Base-by-base conservation (phyloP, 345 rosid species). In the Citrus mangshanensis region DNA sequence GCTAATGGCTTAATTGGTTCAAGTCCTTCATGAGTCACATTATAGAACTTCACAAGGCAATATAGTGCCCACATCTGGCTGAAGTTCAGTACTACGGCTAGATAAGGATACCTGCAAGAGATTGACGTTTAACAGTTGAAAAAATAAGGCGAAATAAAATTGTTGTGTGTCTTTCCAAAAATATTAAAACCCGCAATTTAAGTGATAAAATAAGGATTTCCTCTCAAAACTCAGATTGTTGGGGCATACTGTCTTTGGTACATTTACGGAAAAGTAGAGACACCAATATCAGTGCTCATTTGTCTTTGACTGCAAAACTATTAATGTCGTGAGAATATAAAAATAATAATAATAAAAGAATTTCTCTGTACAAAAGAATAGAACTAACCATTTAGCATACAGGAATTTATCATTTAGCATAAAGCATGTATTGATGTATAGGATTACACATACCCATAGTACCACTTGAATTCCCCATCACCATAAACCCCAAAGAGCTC, bases 41-140 rank as follows among this genome's bases (percentile, higher is more conserved):
- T 88, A 76, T 92, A 95, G 92, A 95, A 93, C 88, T 92, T 95
- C 51, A 95, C 89, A 7, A 95, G 89, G 89, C 98, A 93, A 84
- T 88, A 93, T 28, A 93, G 73, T 72, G 97, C 98, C 97, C 98
- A 95, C 97, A 91, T 90, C 83, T 91, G 97, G 84, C 99, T 95
- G 85, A 95, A 95, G 90, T 95, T 95, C 78, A 92, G 78, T 25
- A 91, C 90, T 76, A 89, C 85, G 6, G 87, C 86, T 46, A 95
- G 84, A 87, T 90, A 91, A 2, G 98, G 95, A 81, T 95, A 93
- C 81, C 97, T 95, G 89, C 86, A 84, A 64, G 18, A 58, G 28
- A 74, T 37, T 21, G 6, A 1, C 0, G 13, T 72, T 18, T 55
- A 34, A 42, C 19, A 0, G 16, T 67, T 56, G 37, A 16, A 18